Evolutionary conservation across 179 eudicot genomes (phyloP).

Genomic region (Amaranthus tricolor): DNA sequence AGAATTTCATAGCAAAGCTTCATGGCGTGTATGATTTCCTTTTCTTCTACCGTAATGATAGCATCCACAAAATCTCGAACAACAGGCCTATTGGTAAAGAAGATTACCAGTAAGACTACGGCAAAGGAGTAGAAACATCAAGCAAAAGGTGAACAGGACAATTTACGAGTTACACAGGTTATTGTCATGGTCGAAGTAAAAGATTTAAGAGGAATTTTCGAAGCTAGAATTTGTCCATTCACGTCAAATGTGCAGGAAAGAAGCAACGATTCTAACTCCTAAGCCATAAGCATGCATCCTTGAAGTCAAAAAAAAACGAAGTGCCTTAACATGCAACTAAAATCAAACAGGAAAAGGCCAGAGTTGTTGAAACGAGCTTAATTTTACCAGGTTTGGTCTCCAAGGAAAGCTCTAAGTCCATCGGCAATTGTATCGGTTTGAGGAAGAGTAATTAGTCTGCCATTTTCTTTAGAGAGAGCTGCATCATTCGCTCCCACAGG

Average conservation of each 20-base stretch:
- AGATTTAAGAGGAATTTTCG: not conserved
- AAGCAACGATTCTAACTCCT: not conserved
- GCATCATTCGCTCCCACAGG: slow-evolving; percentile 96
- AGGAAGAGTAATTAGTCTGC: slow-evolving; percentile 55
- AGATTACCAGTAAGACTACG: not conserved
- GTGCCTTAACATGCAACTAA: not conserved
- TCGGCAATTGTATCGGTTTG: slow-evolving; percentile 84
- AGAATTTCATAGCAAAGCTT: slow-evolving; percentile 79
- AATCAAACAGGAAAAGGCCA: not conserved
- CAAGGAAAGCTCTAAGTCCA: slow-evolving; percentile 94
- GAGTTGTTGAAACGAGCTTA: not conserved
- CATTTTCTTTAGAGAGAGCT: slow-evolving; percentile 76
- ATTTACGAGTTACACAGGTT: too few species aligned
- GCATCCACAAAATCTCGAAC: slow-evolving; percentile 88
- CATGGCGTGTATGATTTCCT: slow-evolving; percentile 78
- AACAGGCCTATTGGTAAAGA: slow-evolving; percentile 58
- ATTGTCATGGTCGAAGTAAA: not conserved
- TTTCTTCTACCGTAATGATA: slow-evolving; percentile 71
- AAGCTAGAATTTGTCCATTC: not conserved
- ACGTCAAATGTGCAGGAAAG: not conserved
- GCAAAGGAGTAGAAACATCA: not conserved
- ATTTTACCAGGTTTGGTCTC: slow-evolving; percentile 71
- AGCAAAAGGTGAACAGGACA: too few species aligned
- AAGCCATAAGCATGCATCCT: slow-evolving; percentile 1
- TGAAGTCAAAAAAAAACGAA: not conserved